Evolutionary conservation across 768 basidiomycete genomes (phyloP).

Genomic region (Cystofilobasidium macerans): DNA sequence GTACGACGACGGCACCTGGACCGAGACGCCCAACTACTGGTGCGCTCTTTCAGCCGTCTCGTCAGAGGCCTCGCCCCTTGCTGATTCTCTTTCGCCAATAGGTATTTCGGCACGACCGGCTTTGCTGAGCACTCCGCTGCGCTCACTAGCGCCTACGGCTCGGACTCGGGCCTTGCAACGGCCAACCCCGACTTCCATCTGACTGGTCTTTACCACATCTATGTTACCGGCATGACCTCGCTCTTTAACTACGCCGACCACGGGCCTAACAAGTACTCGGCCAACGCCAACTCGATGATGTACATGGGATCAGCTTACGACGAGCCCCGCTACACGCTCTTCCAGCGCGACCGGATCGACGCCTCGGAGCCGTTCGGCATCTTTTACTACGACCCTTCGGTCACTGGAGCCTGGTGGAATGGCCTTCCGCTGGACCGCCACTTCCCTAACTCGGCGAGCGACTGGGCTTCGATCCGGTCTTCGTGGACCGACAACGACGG

Average conservation of each 20-base stretch:
- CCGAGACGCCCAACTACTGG: constrained; percentile 90
- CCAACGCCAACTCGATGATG: constrained; percentile 80
- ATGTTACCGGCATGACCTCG: constrained; percentile 68
- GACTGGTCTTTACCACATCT: constrained; percentile 85
- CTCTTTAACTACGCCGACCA: constrained; percentile 38
- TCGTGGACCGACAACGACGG: constrained; percentile 83
- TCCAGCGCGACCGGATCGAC: constrained; percentile 81
- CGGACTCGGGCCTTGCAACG: constrained; percentile 59
- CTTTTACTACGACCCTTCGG: constrained; percentile 83
- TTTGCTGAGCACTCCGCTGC: constrained; percentile 80
- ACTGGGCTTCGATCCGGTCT: constrained; percentile 85
- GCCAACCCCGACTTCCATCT: constrained; percentile 58
- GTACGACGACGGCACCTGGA: constrained; percentile 63
- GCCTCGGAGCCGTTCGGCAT: constrained; percentile 71
- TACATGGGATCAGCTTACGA: constrained; percentile 62
- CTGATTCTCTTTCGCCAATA: constrained; percentile 30
- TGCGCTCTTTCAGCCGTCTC: constrained; percentile 38
- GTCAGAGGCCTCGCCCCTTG: background rate
- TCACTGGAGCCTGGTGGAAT: constrained; percentile 85
- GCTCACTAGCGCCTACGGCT: constrained; percentile 74
- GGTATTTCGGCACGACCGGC: constrained; percentile 72
- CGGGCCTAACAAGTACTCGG: constrained; percentile 46
- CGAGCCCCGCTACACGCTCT: constrained; percentile 63
- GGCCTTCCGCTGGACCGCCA: constrained; percentile 66
- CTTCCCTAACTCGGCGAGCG: constrained; percentile 60